Evolutionary conservation across 768 basidiomycete species (phyloP), one percentile per base, ranked within the genome.

Genomic region (Russula abietina): DNA sequence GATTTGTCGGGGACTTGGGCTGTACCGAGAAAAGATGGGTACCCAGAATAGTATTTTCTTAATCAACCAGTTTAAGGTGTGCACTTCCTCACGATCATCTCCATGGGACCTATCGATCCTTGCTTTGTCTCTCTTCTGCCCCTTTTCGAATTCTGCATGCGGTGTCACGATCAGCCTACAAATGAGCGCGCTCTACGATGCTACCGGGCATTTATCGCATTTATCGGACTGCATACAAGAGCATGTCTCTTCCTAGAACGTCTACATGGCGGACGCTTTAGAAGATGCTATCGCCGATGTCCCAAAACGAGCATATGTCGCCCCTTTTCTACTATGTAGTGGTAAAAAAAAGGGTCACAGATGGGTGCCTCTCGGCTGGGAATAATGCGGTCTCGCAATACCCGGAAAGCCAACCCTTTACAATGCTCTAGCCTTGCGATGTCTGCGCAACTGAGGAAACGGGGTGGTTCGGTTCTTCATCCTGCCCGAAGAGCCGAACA

Each of bases 171-270:
- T 38, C 33, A 36, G 52, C 14, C 22, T 46, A 45, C 43, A n/a
- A n/a, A 17, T 2, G 48, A 33, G 62, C 57, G 61, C 41, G 30
- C 48, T 33, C 12, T 49, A 2, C 32, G 26, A n/a, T 28, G 52
- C 52, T 36, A 48, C 49, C 45, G 14, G 22, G 62, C 26, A 32
- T 19, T 12, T 30, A 30, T 30, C 28, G 28, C 3, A 30, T 30
- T 53, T 50, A 16, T 43, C 14, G 28, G n/a, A n/a, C 45, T 41
- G 45, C 57, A 45, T 11, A 43, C 51, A 39, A 14, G 28, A 32
- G 36, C 56, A 41, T 54, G 48, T 55, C 53, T 38, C 60, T 55
- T 48, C 57, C 38, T 33, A 39, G 22, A 48, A 64, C 46, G 45
- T 49, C 33, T 48, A 50, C 50, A 38, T 49, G 11, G 39, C 53